Evolutionary conservation across 345 rosid species (phyloP).

Genomic region (Fremontodendron californicum): DNA sequence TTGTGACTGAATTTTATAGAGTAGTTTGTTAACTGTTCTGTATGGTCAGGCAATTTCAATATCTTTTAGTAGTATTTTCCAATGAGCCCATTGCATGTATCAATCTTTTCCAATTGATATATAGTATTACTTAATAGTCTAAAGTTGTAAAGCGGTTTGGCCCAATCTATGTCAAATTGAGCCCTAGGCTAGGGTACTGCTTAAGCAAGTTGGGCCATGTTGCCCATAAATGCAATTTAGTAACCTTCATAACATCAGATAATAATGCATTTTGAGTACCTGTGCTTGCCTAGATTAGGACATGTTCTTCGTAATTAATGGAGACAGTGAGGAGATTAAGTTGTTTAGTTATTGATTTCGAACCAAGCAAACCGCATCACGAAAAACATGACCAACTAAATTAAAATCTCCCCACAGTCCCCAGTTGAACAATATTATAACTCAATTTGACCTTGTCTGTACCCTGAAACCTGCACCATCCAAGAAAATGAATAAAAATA

Average conservation of each 20-base stretch:
- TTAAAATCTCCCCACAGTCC: background rate
- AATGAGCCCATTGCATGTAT: background rate
- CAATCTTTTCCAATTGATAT: background rate
- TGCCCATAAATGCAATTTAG: background rate
- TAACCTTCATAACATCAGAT: background rate
- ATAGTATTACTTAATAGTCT: background rate
- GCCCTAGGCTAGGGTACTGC: background rate
- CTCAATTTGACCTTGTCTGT: conserved; percentile 4
- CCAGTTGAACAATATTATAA: background rate
- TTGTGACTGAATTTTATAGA: too few species aligned
- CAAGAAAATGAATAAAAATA: background rate
- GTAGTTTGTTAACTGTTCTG: too few species aligned
- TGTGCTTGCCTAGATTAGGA: background rate
- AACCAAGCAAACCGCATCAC: background rate
- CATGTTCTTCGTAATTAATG: background rate
- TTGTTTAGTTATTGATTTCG: background rate
- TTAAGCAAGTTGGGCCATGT: background rate
- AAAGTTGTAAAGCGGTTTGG: background rate
- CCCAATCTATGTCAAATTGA: background rate
- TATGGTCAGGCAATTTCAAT: background rate
- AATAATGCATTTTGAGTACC: background rate
- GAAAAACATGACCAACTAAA: conserved; percentile 7
- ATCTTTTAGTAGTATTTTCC: background rate
- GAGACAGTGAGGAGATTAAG: background rate
- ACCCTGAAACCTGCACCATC: background rate